Evolutionary conservation across 75 land plant species (phyloP), one percentile per base, ranked within the genome.

Genomic region (Ceratopteris richardii): DNA sequence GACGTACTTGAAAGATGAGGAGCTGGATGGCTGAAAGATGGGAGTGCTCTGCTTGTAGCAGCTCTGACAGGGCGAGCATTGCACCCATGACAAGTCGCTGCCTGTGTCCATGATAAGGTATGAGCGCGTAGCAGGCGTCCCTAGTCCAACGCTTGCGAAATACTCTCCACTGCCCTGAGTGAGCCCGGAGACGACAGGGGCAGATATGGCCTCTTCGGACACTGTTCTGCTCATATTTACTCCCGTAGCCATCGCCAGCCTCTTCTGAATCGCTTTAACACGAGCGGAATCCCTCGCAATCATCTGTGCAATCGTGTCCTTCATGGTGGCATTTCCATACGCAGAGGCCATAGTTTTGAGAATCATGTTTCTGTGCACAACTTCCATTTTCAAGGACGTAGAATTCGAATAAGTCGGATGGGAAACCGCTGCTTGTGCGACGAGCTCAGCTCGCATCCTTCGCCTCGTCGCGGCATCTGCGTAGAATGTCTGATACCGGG

Each of bases 91-190:
- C n/a, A n/a, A n/a, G n/a, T n/a, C n/a, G n/a, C n/a, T n/a, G n/a
- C n/a, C n/a, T n/a, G 91, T 86, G 70, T 86, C 90, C 0, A 80
- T 39, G 6, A 79, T 79, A 51, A 86, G 41, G 47, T 55, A 75
- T 54, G 44, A 47, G 0, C 2, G 30, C 44, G 25, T 66, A 1
- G 68, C 24, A 24, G 90, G 90, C 1, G 29, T 10, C 1, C 90
- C 90, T 13, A 86, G 56, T 0, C 77, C 78, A 46, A 86, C 24
- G 0, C 69, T 61, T 1, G 76, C 31, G 71, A 86, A 82, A 68
- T 86, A 86, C 70, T 86, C 90, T 29, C 82, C 86, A 51, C 73
- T 70, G 24, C 73, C 73, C 12, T 48, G 72, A 22, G 23, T 28
- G 1, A 70, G 18, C 33, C 73, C 73, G 41, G 73, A 70, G 1